Base-by-base conservation (phyloP, 805 yeast species). In the Priceomyces castillae region DNA sequence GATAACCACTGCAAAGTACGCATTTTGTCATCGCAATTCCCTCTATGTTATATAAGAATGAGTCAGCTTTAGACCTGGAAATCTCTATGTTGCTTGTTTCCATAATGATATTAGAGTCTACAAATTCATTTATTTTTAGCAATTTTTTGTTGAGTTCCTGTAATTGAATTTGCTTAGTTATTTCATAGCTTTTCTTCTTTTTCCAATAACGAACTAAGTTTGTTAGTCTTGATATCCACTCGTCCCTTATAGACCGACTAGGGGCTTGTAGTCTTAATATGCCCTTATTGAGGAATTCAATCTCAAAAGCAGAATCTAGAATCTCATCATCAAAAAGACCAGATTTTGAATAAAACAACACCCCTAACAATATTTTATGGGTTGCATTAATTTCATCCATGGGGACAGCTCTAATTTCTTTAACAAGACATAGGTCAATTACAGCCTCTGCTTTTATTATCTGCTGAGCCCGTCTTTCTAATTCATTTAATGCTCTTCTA, bases 221-320 rank as follows among this genome's bases (percentile, higher is more conserved):
- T 0, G 43, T 48, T 26, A 90, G 62, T 40, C 79, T 62, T 0
- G 18, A n/a, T 0, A 84, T 71, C 98, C 97, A 90, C 48, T 76
- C 77, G 50, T 80, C 77, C 37, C 92, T 68, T 0, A 74, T 54
- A 0, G 25, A 28, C 14, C 65, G 50, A 46, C 69, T 67, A 2
- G 81, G 78, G 0, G 94, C 88, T 43, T 81, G 77, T 9, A 88
- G 59, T 35, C 73, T 68, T 10, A 84, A 46, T 0, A 41, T 46
- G 0, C 76, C 52, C 0, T 81, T 83, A 44, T 78, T 73, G 1
- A 52, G 49, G 51, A 81, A 65, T 3, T 58, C 61, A 1, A 88
- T 66, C 37, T 77, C 78, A 49, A 87, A 78, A 6, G 74, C 72
- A 2, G 81, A 71, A 41, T 80, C 80, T 1, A 60, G 44, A 16